Base-by-base conservation (phyloP, 257 asterid species). In the Galeopsis tetrahit region DNA sequence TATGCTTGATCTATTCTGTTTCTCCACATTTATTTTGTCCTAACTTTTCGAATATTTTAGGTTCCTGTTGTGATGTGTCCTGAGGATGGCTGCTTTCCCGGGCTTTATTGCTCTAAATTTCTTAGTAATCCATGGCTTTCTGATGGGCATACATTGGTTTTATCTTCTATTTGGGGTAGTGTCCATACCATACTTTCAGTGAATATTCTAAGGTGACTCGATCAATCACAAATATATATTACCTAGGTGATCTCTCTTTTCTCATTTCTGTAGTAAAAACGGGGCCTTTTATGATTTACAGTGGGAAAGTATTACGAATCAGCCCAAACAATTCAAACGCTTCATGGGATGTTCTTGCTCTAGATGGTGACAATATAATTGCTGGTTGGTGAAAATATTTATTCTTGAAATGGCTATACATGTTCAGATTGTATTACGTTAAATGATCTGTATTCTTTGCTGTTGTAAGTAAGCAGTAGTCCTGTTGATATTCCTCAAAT, bases 151-250 rank as follows among this genome's bases (percentile, higher is more conserved):
- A 89, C 96, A 14, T 60, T 95, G 78, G 81, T 92, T 78, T 73
- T 92, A 72, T 83, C 97, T 31, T 88, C 98, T 53, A 21, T 77
- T n/a, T 92, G 99, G 99, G 88, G 95, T 32, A 90, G 97, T 81
- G 61, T 84, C 68, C 85, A 80, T 82, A 71, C 88, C 40, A 79
- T 95, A 68, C 79, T 95, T 76, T 80, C 89, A 38, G 86, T 95
- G 68, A 70, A 92, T 71, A 69, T 85, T 71, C 78, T 82, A 78
- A 95, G 98, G 99, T 95, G 81, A 75, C 63, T 56, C 44, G 9
- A 75, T 43, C 60, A 36, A 17, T 79, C 80, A 58, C 34, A 32
- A 69, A 69, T 40, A 62, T 8, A 46, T 48, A 28, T 28, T 14
- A 43, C 68, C 68, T 62, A 2, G 63, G 71, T 15, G 69, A 66